Conservation (phyloP, 2,329 filamentous ascomycete genomes). For the Aulographum hederae region DNA sequence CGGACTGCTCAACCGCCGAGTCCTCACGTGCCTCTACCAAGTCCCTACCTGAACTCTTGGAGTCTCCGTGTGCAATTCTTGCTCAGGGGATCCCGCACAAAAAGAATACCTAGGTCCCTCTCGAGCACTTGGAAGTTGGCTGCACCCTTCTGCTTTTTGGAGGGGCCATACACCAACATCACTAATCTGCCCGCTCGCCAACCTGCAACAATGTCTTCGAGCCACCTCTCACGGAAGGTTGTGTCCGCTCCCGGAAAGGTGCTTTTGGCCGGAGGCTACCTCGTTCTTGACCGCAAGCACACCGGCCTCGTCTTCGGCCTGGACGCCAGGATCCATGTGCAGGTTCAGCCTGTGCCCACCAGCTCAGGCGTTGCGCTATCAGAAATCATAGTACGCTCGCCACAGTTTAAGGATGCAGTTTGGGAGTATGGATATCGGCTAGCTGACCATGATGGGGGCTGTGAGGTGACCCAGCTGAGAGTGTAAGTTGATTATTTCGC, state of each 20-base stretch:
- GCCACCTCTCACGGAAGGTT: slow-evolving; percentile 13
- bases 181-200: too few relatives aligned
- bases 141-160: too few relatives aligned
- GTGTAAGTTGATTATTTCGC: slow-evolving; percentile 42
- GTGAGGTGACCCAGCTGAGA: slow-evolving; percentile 56
- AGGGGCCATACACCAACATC: too few relatives aligned
- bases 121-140: too few relatives aligned
- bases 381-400: slow-evolving; percentile 74
- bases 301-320: slow-evolving; percentile 54
- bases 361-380: slow-evolving; percentile 41
- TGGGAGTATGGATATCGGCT: slow-evolving; percentile 76
- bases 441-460: slow-evolving; percentile 37
- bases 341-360: slow-evolving; percentile 36
- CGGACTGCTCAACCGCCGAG: too few relatives aligned
- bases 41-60: too few relatives aligned
- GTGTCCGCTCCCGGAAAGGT: slow-evolving; percentile 95
- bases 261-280: slow-evolving; percentile 81
- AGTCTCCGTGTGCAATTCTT: too few relatives aligned
- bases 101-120: too few relatives aligned
- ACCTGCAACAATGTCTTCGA: too few relatives aligned
- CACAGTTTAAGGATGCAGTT: slow-evolving; percentile 71
- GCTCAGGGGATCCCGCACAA: too few relatives aligned
- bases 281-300: slow-evolving; percentile 77
- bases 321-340: slow-evolving; percentile 43
- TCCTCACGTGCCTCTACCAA: too few relatives aligned